Base-by-base conservation (phyloP, 495 filamentous ascomycete species). In the Lineolata rhizophorae region DNA sequence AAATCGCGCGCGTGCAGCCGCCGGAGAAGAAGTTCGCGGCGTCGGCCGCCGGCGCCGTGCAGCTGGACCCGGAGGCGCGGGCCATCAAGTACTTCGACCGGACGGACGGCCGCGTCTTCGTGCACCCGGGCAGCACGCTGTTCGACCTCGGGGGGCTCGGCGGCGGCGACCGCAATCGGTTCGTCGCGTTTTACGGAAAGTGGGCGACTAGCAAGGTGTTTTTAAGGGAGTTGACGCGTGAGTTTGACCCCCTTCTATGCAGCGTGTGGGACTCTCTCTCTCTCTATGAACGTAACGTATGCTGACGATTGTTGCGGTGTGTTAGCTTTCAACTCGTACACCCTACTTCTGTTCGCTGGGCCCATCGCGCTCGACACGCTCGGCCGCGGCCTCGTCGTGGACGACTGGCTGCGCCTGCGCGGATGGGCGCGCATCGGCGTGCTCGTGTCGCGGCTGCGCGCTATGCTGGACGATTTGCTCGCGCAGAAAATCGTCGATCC, bases 371-470 rank as follows among this genome's bases (percentile, higher is more conserved):
- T 97, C 2, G 87, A 97, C 50, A 91, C 82, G 0, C 62, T 76
- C 27, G 87, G 85, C 2, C 64, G 85, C 5, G 87, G 90, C 3
- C 56, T 97, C 2, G 55, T 94, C 10, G 80, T 97, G 3, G 90
- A 95, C 54, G 83, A 80, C 25, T 94, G 90, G 90, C 51, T 95
- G 21, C 62, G 78, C 19, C 55, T 95, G 15, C 65, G 83, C 4
- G 87, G 87, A 2, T 95, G 90, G 87, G 90, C 90, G 2, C 60
- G 90, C 14, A 84, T 97, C 32, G 87, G 87, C 8, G 85, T 92
- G 4, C 52, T 97, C 33, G 76, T 94, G 9, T 77, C 73, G 10
- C 61, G 83, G 31, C 51, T 97, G 30, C 60, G 90, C 35, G 71
- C 66, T 29, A 76, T 95, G 71, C 58, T 97, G 10, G 90, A 97